These are phyloP conservation scores for Forsythia suspensa DNA, from an alignment of 257 asterid genomes.

Conservation along the genomic window DNA sequence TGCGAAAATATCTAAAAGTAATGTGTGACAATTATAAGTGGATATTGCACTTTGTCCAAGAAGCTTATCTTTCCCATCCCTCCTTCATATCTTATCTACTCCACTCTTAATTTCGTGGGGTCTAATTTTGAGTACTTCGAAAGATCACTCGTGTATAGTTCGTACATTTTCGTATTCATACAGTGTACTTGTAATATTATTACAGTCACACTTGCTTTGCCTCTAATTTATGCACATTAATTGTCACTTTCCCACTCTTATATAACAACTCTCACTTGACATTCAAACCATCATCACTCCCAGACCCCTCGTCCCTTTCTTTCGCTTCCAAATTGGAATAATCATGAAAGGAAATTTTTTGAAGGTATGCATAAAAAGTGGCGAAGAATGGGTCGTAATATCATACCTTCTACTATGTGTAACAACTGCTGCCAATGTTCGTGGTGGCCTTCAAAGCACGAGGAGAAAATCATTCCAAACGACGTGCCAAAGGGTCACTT, in stretches of 20 bases:
- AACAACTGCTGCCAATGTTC: slow-evolving; percentile 53
- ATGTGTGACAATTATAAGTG: slow-evolving; percentile 41
- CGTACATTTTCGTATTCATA: slow-evolving; percentile 71
- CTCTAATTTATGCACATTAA: slow-evolving; percentile 41
- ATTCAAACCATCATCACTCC: slow-evolving; percentile 32
- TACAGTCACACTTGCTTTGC: slow-evolving; percentile 41
- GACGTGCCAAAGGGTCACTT: slow-evolving; percentile 92
- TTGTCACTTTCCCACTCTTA: slow-evolving; percentile 34
- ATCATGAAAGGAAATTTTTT: slow-evolving; percentile 40
- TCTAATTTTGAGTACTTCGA: slow-evolving; percentile 26
- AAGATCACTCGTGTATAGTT: slow-evolving; percentile 25
- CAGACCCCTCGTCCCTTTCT: slow-evolving; percentile 10
- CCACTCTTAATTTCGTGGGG: slow-evolving; percentile 49
- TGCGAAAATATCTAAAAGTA: slow-evolving; percentile 5
- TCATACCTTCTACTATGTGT: slow-evolving; percentile 38
- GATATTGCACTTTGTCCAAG: slow-evolving; percentile 71
- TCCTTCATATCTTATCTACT: slow-evolving; percentile 62
- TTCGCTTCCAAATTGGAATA: not conserved
- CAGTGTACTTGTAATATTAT: slow-evolving; percentile 22
- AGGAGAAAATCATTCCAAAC: slow-evolving; percentile 52
- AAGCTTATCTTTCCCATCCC: slow-evolving; percentile 64
- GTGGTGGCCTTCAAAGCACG: slow-evolving; percentile 40
- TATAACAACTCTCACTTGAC: slow-evolving; percentile 41
- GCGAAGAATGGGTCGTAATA: slow-evolving; percentile 38
- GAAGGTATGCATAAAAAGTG: slow-evolving; percentile 50